A percentile compares a stretch with the other conserved stretches of the same genome.
Conservation (phyloP, 257 asterid genomes). For the Fraxinus anomala region DNA sequence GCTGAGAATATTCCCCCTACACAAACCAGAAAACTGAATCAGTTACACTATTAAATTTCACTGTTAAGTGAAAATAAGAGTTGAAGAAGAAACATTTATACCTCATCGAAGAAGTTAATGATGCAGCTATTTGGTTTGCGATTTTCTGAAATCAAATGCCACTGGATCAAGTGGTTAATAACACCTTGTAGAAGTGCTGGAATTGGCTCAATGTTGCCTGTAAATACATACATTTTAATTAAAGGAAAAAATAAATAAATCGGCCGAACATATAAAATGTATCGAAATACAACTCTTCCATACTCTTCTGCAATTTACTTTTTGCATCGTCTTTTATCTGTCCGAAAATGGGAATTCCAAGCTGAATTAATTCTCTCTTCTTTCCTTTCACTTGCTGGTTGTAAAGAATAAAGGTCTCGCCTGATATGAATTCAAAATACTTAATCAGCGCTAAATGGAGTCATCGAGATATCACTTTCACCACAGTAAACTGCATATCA, state of each 20-base stretch:
- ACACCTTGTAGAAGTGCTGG: slow-evolving; percentile 75
- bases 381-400: slow-evolving; percentile 86
- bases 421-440: slow-evolving; percentile 44
- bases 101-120: slow-evolving; percentile 92
- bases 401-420: slow-evolving; percentile 86
- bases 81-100: slow-evolving; percentile 23
- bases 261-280: neutral
- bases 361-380: slow-evolving; percentile 95
- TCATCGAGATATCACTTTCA: neutral
- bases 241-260: neutral
- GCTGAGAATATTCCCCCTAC: slow-evolving; percentile 97
- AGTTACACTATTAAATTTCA: neutral
- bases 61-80: neutral
- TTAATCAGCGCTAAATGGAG: slow-evolving; percentile 20
- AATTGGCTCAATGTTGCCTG: slow-evolving; percentile 83
- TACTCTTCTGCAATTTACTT: slow-evolving; percentile 56
- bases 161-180: slow-evolving; percentile 78
- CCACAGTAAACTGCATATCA: neutral
- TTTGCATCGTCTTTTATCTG: slow-evolving; percentile 60
- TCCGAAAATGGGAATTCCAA: slow-evolving; percentile 88
- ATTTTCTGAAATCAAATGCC: slow-evolving; percentile 82
- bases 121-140: slow-evolving; percentile 91
- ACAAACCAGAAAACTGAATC: slow-evolving; percentile 9
- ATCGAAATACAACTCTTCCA: slow-evolving; percentile 8
- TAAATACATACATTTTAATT: slow-evolving; percentile 10